phyloP scores from a whole-genome alignment of 495 filamentous ascomycete genomes.

The Podospora pseudoanserina region DNA sequence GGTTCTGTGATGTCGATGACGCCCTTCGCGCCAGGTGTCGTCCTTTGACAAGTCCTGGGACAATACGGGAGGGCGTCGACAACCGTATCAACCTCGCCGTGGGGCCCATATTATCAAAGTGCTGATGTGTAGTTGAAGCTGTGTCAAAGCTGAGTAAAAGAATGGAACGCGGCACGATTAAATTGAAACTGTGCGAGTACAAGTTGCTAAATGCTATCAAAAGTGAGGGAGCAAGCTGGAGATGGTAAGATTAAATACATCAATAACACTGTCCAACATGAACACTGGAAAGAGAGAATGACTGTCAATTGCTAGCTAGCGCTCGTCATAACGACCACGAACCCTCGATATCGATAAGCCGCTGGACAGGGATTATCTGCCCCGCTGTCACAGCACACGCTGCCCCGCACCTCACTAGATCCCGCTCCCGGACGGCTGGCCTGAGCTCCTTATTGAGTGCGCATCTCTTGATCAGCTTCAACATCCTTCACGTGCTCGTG shows the following conservation, averaged over 20 bases:
- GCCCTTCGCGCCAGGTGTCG: slow-evolving; percentile 7
- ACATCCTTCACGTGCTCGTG: slow-evolving; percentile 67
- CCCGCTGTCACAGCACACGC: slow-evolving; percentile 13
- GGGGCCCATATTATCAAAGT: slow-evolving; percentile 35
- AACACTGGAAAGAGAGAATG: background rate
- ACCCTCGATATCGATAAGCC: slow-evolving; percentile 1
- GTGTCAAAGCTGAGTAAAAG: background rate
- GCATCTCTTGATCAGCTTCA: slow-evolving; percentile 68
- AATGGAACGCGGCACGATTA: background rate
- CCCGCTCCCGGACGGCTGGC: background rate
- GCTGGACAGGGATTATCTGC: background rate
- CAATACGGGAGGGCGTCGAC: slow-evolving; percentile 23
- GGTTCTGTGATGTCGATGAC: slow-evolving; percentile 18
- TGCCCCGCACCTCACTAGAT: slow-evolving; percentile 16
- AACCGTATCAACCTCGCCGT: slow-evolving; percentile 38
- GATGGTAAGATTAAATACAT: too few species aligned
- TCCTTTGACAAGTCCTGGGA: too few species aligned
- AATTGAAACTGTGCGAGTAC: background rate
- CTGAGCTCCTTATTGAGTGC: slow-evolving; percentile 55
- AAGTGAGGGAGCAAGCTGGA: background rate
- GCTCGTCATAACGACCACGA: background rate
- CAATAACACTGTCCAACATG: background rate
- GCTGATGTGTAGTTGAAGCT: background rate
- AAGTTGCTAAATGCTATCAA: background rate
- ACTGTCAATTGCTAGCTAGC: slow-evolving; percentile 4